Evolutionary conservation across 1,284 basidiomycete species (phyloP).

Genomic region (Xerocomus minutiporus): DNA sequence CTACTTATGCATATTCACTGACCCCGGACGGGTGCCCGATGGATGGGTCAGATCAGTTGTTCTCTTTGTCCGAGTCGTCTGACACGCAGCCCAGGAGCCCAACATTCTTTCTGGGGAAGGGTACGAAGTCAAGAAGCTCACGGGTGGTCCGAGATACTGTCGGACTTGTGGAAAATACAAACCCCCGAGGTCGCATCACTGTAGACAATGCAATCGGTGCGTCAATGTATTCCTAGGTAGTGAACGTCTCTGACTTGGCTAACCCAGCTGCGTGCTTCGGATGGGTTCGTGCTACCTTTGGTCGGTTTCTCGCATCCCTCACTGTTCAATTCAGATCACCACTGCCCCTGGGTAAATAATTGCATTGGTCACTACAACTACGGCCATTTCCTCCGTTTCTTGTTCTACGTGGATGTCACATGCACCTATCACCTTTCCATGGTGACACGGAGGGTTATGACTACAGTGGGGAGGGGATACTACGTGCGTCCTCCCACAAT

Average conservation of each 20-base stretch:
- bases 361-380: slow-evolving; percentile 90
- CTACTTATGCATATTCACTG: slow-evolving; percentile 70
- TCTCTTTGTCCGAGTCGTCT: slow-evolving; percentile 4
- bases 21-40: slow-evolving; percentile 80
- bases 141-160: slow-evolving; percentile 77
- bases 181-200: slow-evolving; percentile 83
- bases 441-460: slow-evolving; percentile 63
- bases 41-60: slow-evolving; percentile 60
- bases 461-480: slow-evolving; percentile 42
- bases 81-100: slow-evolving; percentile 53
- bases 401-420: slow-evolving; percentile 87
- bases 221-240: slow-evolving; percentile 17
- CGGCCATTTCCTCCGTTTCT: slow-evolving; percentile 87
- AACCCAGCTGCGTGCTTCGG: slow-evolving; percentile 65
- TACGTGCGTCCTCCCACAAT: slow-evolving; percentile 44
- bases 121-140: slow-evolving; percentile 84
- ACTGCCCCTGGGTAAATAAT: slow-evolving; percentile 89
- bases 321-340: slow-evolving; percentile 60
- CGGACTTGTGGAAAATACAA: slow-evolving; percentile 73
- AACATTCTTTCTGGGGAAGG: slow-evolving; percentile 63
- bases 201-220: slow-evolving; percentile 77
- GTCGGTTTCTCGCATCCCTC: neutral
- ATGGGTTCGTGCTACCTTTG: slow-evolving; percentile 55
- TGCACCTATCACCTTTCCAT: slow-evolving; percentile 80
- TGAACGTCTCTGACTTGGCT: slow-evolving; percentile 9